A percentile compares a stretch with the other conserved stretches of the same genome.
Evolutionary conservation across 2,329 filamentous ascomycete species (phyloP).

Genomic region (Colletotrichum echinochloae): DNA sequence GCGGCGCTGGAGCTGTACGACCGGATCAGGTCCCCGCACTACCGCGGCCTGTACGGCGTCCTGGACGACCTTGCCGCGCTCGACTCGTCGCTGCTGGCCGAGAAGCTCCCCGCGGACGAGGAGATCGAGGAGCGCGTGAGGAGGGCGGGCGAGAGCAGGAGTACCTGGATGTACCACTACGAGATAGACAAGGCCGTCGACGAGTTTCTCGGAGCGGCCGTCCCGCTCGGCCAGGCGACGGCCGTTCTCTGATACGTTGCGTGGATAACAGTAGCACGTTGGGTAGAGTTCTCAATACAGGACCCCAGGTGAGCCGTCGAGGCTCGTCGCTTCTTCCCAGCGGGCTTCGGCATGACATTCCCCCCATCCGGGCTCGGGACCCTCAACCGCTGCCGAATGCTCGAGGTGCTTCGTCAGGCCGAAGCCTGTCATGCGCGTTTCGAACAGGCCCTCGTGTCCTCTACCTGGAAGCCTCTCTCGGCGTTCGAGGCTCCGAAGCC

Average conservation of each 20-base stretch:
- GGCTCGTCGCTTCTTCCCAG: slow-evolving; percentile 49
- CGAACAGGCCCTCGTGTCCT: slow-evolving; percentile 55
- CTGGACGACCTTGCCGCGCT: slow-evolving; percentile 44
- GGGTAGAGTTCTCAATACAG: not conserved
- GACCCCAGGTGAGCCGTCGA: not conserved
- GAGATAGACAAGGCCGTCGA: slow-evolving; percentile 41
- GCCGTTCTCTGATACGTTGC: not conserved
- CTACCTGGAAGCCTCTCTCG: slow-evolving; percentile 44
- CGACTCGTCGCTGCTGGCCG: slow-evolving; percentile 38
- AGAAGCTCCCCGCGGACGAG: slow-evolving; percentile 41
- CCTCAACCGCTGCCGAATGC: slow-evolving; percentile 61
- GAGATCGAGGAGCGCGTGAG: slow-evolving; percentile 45
- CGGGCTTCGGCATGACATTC: slow-evolving; percentile 62
- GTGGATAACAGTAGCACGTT: not conserved
- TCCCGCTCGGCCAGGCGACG: not conserved
- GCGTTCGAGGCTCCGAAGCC: slow-evolving; percentile 56
- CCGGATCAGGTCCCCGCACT: slow-evolving; percentile 47
- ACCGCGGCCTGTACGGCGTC: slow-evolving; percentile 45
- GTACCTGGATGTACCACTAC: slow-evolving; percentile 47
- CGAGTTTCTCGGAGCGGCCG: not conserved
- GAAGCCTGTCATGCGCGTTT: slow-evolving; percentile 58
- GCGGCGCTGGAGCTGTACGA: slow-evolving; percentile 46
- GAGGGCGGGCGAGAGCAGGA: slow-evolving; percentile 42
- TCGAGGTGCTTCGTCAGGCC: slow-evolving; percentile 60
- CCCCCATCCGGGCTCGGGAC: slow-evolving; percentile 60